These are phyloP conservation scores for Aurantiochytrium sp. DNA, from an alignment of 108 stramenopile genomes.

Conservation along the genomic window DNA sequence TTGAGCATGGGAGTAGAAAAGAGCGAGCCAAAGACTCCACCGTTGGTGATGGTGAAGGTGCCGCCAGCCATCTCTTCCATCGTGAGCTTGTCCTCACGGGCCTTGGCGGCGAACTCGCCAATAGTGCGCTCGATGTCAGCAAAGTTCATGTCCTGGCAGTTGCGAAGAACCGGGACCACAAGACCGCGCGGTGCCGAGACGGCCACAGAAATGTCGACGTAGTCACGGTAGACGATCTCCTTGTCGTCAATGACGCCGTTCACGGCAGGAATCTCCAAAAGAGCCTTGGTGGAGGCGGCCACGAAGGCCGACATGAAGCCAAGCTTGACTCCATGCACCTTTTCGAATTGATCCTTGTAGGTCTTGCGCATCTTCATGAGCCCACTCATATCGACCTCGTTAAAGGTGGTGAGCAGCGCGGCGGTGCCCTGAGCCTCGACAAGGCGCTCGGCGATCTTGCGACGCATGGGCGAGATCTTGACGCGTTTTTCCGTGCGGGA, in stretches of 20 bases:
- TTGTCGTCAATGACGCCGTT: slow-evolving; percentile 98
- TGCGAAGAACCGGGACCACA: slow-evolving; percentile 94
- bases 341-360: slow-evolving; percentile 89
- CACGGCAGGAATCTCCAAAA: slow-evolving; percentile 86
- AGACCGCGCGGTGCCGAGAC: slow-evolving; percentile 90
- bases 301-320: slow-evolving; percentile 99
- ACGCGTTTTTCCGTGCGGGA: slow-evolving; percentile 82
- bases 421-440: slow-evolving; percentile 98
- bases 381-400: slow-evolving; percentile 95
- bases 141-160: slow-evolving; percentile 90
- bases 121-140: slow-evolving; percentile 93
- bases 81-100: slow-evolving; percentile 57
- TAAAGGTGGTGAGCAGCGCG: slow-evolving; percentile 99
- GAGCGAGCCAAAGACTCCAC: slow-evolving; percentile 97
- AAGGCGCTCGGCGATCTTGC: slow-evolving; percentile 87
- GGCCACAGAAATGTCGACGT: slow-evolving; percentile 91
- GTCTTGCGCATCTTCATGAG: slow-evolving; percentile 88
- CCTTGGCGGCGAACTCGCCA: slow-evolving; percentile 86
- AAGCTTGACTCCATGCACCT: slow-evolving; percentile 93
- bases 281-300: slow-evolving; percentile 81
- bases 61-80: slow-evolving; percentile 99
- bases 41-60: slow-evolving; percentile 98
- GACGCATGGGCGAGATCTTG: slow-evolving; percentile 98
- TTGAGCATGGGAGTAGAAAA: slow-evolving; percentile 99
- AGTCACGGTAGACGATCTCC: slow-evolving; percentile 97